Conservation (phyloP, 257 asterid species). For the Agastache rugosa region DNA sequence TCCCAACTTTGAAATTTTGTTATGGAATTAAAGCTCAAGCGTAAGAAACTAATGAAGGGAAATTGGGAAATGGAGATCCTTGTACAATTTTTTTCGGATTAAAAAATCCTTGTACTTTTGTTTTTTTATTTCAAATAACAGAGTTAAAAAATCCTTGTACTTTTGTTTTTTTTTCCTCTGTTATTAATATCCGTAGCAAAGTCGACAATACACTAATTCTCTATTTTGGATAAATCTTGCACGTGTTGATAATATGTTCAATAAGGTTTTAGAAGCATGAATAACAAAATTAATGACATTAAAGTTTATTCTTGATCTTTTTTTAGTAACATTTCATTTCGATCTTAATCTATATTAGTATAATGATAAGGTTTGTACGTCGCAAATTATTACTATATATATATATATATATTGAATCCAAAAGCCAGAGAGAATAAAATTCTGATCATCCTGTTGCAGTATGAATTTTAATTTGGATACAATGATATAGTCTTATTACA, state of each 20-base stretch:
- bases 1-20: not conserved
- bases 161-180: not conserved
- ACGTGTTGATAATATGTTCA: not conserved
- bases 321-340: not conserved
- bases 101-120: too few species aligned
- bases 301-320: not conserved
- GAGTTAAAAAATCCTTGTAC: too few species aligned
- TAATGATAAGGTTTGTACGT: too few species aligned
- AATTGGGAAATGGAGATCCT: too few species aligned
- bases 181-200: not conserved
- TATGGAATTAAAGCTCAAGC: too few species aligned
- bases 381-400: not conserved
- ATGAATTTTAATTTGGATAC: not conserved
- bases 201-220: not conserved
- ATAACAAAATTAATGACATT: too few species aligned
- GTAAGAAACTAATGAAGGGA: too few species aligned
- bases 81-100: too few species aligned
- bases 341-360: not conserved
- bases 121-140: too few species aligned
- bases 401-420: too few species aligned
- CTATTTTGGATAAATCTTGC: not conserved
- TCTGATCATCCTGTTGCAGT: too few species aligned
- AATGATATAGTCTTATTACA: not conserved
- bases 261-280: not conserved
- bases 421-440: too few species aligned